These are phyloP conservation scores for Vitis amurensis DNA, from an alignment of 164 flowering plant genomes.

Conservation along the genomic window DNA sequence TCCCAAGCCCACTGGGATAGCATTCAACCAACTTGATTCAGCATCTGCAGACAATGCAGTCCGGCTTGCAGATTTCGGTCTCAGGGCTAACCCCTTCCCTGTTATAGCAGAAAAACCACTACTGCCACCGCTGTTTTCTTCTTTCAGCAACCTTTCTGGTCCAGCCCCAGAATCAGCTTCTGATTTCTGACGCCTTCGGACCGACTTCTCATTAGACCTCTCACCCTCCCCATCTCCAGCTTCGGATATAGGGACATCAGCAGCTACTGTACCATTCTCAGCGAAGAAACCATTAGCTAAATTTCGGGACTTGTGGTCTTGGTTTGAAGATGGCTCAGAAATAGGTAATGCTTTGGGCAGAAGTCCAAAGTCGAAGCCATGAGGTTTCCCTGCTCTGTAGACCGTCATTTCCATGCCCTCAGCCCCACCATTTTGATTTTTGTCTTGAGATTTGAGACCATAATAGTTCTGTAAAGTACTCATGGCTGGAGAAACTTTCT, in stretches of 20 bases:
- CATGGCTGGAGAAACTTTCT: slow-evolving; percentile 40
- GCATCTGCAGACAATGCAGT: slow-evolving; percentile 18
- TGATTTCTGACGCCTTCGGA: slow-evolving; percentile 34
- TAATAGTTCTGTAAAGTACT: slow-evolving; percentile 34
- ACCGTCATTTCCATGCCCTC: slow-evolving; percentile 39
- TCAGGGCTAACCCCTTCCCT: slow-evolving; percentile 34
- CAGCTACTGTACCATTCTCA: slow-evolving; percentile 15
- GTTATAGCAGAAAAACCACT: slow-evolving; percentile 20
- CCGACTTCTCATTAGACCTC: slow-evolving; percentile 29
- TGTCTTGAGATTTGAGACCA: slow-evolving; percentile 27
- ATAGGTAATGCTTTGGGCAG: slow-evolving; percentile 18
- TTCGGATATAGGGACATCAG: slow-evolving; percentile 15
- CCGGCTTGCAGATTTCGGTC: slow-evolving; percentile 36
- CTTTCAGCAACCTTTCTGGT: slow-evolving; percentile 30
- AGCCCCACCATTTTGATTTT: slow-evolving; percentile 5
- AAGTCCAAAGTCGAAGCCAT: background rate
- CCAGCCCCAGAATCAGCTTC: slow-evolving; percentile 23
- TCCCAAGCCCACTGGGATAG: slow-evolving; percentile 26
- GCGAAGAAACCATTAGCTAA: slow-evolving; percentile 9
- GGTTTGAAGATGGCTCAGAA: background rate
- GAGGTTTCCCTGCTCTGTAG: slow-evolving; percentile 18
- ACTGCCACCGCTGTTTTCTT: slow-evolving; percentile 25
- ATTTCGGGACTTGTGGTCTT: slow-evolving; percentile 9
- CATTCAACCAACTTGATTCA: slow-evolving; percentile 22
- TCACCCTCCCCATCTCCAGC: slow-evolving; percentile 26